phyloP scores from a whole-genome alignment of 306 rosid species.

The Luffa acutangula region DNA sequence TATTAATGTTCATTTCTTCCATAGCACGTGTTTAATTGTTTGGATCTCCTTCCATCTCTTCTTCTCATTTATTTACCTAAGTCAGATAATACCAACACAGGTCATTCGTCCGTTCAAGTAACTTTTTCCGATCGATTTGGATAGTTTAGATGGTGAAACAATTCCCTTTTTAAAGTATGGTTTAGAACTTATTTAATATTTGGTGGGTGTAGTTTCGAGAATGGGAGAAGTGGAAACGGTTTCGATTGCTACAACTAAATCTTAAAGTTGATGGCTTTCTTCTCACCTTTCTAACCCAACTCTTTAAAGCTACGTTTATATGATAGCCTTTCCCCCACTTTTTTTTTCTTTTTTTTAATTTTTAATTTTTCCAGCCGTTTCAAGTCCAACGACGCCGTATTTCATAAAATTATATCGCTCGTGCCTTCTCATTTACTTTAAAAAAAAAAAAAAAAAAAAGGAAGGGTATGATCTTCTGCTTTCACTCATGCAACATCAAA shows the following conservation, averaged over 20 bases:
- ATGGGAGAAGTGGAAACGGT: background rate
- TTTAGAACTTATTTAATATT: background rate
- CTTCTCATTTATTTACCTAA: background rate
- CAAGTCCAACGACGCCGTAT: background rate
- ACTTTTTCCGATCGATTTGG: background rate
- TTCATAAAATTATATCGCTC: background rate
- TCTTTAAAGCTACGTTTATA: constrained; percentile 11
- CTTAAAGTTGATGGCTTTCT: background rate
- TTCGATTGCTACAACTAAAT: background rate
- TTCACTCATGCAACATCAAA: too few species aligned
- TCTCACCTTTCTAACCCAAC: constrained; percentile 3
- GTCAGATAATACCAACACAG: background rate
- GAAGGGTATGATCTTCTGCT: background rate
- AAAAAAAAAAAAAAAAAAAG: background rate
- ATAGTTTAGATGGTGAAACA: background rate
- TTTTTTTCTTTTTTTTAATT: background rate
- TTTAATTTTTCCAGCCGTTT: background rate
- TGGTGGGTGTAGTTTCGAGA: background rate
- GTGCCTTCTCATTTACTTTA: background rate
- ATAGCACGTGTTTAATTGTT: too few species aligned
- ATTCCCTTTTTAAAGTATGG: background rate
- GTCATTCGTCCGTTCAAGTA: too few species aligned
- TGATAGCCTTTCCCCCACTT: background rate
- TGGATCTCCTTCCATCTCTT: background rate
- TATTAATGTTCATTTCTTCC: too few species aligned